Base-by-base conservation (phyloP, 2,329 filamentous ascomycete species). In the Pseudogymnoascus pannorum region DNA sequence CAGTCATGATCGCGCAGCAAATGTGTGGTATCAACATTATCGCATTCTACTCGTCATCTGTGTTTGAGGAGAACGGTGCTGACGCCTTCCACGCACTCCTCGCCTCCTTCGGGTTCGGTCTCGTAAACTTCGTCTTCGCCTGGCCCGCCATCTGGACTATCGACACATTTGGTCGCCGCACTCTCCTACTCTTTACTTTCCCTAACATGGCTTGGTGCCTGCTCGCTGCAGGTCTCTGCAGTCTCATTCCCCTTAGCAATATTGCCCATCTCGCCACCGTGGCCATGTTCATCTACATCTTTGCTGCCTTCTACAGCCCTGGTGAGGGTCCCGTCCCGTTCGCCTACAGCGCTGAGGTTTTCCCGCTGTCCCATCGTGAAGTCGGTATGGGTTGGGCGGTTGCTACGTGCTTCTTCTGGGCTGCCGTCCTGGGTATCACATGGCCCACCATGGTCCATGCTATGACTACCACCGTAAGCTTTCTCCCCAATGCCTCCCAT, bases 381-480 rank as follows among this genome's bases (percentile, higher is more conserved):
- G 79, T 89, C 22, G 87, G 87, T 61, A 89, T 90, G 87, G 81
- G 80, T 0, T 88, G 81, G 73, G 82, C 85, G 6, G 86, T 89
- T 7, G 84, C 86, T 1, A 88, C 84, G 0, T 87, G 84, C 65
- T 76, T 87, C 57, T 78, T 78, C 66, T 83, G 78, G 78, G 81
- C 81, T 0, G 78, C 81, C 0, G 79, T 87, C 0, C 73, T 89
- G 14, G 78, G 80, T 26, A 81, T 88, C 60, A 86, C 63, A 7
- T 61, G 65, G 16, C 64, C 66, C 7, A 57, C 61, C 63, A 77
- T 87, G 64, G 78, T 77, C 70, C 75, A 58, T 70, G 72, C 61
- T 14, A 60, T 67, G 58, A 57, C 48, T 11, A 62, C 62, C 11
- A 38, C 63, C 18, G 65, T 66, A 62, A 33, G 62, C n/a, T 62